Evolutionary conservation across 1,284 basidiomycete genomes (phyloP).

Genomic region (Trichosporon sp.): DNA sequence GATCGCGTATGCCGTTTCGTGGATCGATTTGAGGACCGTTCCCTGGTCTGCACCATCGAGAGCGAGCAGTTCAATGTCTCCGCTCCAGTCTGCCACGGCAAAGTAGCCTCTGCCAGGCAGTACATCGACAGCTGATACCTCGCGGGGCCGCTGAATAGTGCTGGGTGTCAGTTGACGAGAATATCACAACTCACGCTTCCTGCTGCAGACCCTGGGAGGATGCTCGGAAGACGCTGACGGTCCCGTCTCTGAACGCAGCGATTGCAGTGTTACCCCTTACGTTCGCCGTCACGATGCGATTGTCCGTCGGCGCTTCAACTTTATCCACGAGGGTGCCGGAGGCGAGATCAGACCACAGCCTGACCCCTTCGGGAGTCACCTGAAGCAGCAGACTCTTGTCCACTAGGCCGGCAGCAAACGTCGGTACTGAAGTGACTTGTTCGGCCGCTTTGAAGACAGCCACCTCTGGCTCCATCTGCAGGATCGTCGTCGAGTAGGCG

Average conservation of each 20-base stretch:
- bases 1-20: constrained; percentile 23
- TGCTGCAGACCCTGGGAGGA: constrained; percentile 27
- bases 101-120: constrained; percentile 3
- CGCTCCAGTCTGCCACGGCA: constrained; percentile 76
- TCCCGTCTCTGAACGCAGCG: constrained; percentile 61
- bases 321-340: constrained; percentile 8
- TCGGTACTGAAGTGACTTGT: constrained; percentile 52
- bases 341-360: constrained; percentile 49
- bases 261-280: constrained; percentile 56
- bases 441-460: constrained; percentile 46
- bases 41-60: constrained; percentile 50
- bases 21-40: constrained; percentile 14
- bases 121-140: constrained; percentile 3
- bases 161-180: constrained; percentile 10
- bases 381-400: constrained; percentile 59
- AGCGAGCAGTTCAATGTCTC: constrained; percentile 60
- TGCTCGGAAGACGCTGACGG: constrained; percentile 55
- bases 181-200: background rate
- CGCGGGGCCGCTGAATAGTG: constrained; percentile 7
- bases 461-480: constrained; percentile 47
- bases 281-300: constrained; percentile 11
- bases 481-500: constrained; percentile 16
- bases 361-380: constrained; percentile 60
- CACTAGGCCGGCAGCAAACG: constrained; percentile 61
- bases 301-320: constrained; percentile 44